Conservation (phyloP, 1,284 basidiomycete genomes). For the Papiliotrema terrestris region DNA sequence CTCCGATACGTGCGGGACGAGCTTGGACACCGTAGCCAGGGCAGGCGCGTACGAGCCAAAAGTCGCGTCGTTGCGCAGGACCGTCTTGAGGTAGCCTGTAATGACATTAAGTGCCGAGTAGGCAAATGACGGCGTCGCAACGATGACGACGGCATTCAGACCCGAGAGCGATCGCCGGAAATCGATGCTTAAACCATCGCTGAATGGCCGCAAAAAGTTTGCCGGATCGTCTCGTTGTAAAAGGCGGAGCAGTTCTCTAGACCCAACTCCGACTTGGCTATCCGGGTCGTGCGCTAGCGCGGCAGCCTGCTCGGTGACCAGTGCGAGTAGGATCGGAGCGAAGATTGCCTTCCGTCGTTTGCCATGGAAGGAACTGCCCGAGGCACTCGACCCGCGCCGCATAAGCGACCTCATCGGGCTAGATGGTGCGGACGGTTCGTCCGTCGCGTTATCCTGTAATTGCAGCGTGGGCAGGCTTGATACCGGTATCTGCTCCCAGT, state of each 20-base stretch:
- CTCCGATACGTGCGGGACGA: constrained; percentile 64
- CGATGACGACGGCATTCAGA: constrained; percentile 55
- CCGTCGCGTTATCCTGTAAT: constrained; percentile 6
- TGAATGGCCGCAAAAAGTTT: constrained; percentile 60
- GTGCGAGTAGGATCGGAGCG: constrained; percentile 23
- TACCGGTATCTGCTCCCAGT: constrained; percentile 39
- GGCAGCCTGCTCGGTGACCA: constrained; percentile 29
- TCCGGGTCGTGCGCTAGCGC: constrained; percentile 57
- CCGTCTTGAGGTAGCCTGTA: constrained; percentile 63
- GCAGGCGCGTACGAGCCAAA: constrained; percentile 56
- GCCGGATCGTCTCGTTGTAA: constrained; percentile 71
- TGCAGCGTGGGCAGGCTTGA: constrained; percentile 23
- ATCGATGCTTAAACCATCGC: constrained; percentile 59
- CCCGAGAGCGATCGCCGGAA: constrained; percentile 54
- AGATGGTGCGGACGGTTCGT: background rate
- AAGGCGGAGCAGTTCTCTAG: constrained; percentile 60
- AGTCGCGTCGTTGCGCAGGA: constrained; percentile 54
- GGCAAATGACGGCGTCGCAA: constrained; percentile 62
- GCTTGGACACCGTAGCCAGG: constrained; percentile 58
- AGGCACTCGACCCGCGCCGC: constrained; percentile 18
- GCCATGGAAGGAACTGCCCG: constrained; percentile 12
- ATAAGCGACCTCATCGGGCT: constrained; percentile 16
- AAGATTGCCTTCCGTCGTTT: constrained; percentile 28
- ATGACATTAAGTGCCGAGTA: constrained; percentile 67
- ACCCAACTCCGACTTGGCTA: constrained; percentile 57